These are phyloP conservation scores for Pelargonium myrrhifolium DNA, from an alignment of 441 rosid genomes.

Conservation along the genomic window DNA sequence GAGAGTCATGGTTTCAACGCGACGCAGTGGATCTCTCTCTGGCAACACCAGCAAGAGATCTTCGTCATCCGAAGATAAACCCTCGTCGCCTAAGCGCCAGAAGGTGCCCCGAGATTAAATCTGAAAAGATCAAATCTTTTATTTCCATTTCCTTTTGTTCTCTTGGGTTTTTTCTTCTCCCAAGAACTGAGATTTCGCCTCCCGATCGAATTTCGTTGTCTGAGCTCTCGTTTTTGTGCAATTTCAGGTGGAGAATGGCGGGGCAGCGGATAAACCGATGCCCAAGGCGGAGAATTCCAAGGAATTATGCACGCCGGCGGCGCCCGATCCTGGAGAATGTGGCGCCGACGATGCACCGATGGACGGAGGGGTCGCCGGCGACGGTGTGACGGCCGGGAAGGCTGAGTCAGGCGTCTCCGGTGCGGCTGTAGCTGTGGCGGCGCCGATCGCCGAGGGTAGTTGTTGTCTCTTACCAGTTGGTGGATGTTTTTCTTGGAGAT, in stretches of 20 bases:
- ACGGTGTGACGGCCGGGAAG: constrained; percentile 37
- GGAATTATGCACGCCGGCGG: constrained; percentile 40
- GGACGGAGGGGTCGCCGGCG: no score
- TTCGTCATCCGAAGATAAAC: constrained; percentile 61
- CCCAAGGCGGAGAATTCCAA: constrained; percentile 50
- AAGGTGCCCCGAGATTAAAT: constrained; percentile 36
- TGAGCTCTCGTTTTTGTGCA: constrained; percentile 16
- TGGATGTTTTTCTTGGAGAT: constrained; percentile 10
- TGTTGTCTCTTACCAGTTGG: constrained; percentile 14
- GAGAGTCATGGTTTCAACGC: constrained; percentile 74
- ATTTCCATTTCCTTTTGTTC: background rate
- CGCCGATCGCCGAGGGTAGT: constrained; percentile 63
- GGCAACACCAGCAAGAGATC: constrained; percentile 60
- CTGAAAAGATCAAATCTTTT: no score
- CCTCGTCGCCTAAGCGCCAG: constrained; percentile 65
- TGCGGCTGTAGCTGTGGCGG: constrained; percentile 39
- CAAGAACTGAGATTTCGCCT: constrained; percentile 11
- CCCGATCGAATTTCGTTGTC: constrained; percentile 12
- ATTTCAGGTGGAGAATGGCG: constrained; percentile 58
- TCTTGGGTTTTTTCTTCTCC: background rate
- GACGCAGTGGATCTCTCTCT: constrained; percentile 77
- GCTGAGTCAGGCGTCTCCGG: constrained; percentile 28
- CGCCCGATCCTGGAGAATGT: constrained; percentile 53
- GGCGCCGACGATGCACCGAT: constrained; percentile 38
- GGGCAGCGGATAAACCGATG: constrained; percentile 41